Percentiles rank a stretch among this genome's conserved stretches.
phyloP scores from a whole-genome alignment of 2,329 filamentous ascomycete species.

The Trichoderma simmonsii region DNA sequence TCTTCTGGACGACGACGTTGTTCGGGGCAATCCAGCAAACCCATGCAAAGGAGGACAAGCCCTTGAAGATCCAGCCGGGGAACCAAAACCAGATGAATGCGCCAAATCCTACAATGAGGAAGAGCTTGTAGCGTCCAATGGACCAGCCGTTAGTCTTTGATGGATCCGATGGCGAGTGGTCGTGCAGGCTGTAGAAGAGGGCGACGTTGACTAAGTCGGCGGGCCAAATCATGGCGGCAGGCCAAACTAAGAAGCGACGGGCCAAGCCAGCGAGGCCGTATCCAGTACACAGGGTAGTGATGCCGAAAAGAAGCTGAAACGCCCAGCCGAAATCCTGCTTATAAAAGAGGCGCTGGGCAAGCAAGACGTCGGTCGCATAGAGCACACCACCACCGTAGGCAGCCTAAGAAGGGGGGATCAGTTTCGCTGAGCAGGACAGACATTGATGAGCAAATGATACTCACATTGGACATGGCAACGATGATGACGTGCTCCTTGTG shows the following conservation, averaged over 20 bases:
- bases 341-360: constrained; percentile 55
- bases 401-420: constrained; percentile 35
- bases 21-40: constrained; percentile 61
- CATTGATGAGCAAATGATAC: constrained; percentile 25
- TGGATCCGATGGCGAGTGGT: constrained; percentile 46
- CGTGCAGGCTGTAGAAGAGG: constrained; percentile 48
- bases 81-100: constrained; percentile 59
- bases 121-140: constrained; percentile 62
- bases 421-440: not conserved
- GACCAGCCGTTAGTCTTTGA: constrained; percentile 57
- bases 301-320: constrained; percentile 52
- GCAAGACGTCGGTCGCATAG: constrained; percentile 52
- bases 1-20: constrained; percentile 57
- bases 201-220: constrained; percentile 52
- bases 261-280: constrained; percentile 56
- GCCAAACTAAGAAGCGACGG: constrained; percentile 52
- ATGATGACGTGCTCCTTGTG: constrained; percentile 61
- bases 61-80: constrained; percentile 61
- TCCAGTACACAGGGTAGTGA: constrained; percentile 55
- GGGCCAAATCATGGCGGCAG: constrained; percentile 58
- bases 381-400: constrained; percentile 56
- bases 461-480: constrained; percentile 62
- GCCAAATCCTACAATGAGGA: constrained; percentile 53
- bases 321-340: constrained; percentile 53
- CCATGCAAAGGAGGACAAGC: constrained; percentile 60